These are phyloP conservation scores for Spiraea crenata DNA, from an alignment of 331 rosid genomes.

Conservation along the genomic window DNA sequence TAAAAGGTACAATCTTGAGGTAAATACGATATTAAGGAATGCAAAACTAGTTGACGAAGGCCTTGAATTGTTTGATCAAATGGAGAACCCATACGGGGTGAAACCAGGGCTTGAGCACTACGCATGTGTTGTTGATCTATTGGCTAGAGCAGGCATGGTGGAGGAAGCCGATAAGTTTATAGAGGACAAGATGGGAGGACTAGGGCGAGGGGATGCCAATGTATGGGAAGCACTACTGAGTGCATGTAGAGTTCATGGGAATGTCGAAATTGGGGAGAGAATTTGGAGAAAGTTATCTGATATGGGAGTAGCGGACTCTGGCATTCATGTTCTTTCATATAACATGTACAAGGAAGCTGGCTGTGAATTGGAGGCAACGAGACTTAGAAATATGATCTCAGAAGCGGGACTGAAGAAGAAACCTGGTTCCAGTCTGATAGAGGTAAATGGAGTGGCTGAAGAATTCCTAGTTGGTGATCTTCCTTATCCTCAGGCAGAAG, in stretches of 20 bases:
- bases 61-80: conserved; percentile 61
- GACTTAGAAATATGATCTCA: conserved; percentile 34
- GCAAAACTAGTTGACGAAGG: conserved; percentile 66
- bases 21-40: conserved; percentile 63
- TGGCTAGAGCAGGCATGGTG: conserved; percentile 78
- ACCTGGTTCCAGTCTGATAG: conserved; percentile 79
- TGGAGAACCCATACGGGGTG: conserved; percentile 48
- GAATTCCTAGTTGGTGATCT: conserved; percentile 66
- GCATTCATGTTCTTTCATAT: conserved; percentile 67
- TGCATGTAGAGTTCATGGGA: conserved; percentile 73
- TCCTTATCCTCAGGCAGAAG: conserved; percentile 58
- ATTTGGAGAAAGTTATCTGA: conserved; percentile 58
- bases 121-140: conserved; percentile 76
- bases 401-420: conserved; percentile 52
- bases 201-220: conserved; percentile 47
- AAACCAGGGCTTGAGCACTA: conserved; percentile 49
- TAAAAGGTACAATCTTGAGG: conserved; percentile 35
- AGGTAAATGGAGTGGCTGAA: conserved; percentile 61
- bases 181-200: conserved; percentile 72
- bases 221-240: conserved; percentile 76
- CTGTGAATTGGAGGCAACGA: conserved; percentile 43
- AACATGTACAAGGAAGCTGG: conserved; percentile 69
- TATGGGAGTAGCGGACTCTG: conserved; percentile 56
- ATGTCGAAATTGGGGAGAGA: conserved; percentile 54
- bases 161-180: conserved; percentile 79